phyloP scores from a whole-genome alignment of 2,329 filamentous ascomycete genomes.

The Cercospora sp. region DNA sequence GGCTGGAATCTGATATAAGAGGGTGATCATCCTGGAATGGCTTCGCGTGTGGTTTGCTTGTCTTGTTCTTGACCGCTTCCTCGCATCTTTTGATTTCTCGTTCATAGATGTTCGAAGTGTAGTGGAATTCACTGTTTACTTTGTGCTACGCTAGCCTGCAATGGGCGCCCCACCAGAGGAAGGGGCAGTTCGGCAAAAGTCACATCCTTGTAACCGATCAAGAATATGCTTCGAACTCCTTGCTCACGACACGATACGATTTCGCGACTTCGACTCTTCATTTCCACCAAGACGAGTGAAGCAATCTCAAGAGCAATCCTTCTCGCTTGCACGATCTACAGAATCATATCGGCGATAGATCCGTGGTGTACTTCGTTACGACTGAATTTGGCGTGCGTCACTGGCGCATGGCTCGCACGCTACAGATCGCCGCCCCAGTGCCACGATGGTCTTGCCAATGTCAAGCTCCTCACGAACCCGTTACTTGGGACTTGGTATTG shows the following conservation, averaged over 20 bases:
- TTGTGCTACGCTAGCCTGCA: slow-evolving; percentile 1
- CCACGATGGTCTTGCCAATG: neutral
- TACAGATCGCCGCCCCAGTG: neutral
- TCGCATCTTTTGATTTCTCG: slow-evolving; percentile 12
- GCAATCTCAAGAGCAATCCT: neutral
- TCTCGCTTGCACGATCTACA: neutral
- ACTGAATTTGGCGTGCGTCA: neutral
- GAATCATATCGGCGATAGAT: neutral
- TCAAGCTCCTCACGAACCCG: neutral
- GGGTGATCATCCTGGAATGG: slow-evolving; percentile 41
- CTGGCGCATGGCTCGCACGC: neutral
- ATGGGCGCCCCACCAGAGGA: neutral
- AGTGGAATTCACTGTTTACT: neutral
- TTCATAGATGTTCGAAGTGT: neutral
- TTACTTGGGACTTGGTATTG: neutral
- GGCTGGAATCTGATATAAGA: slow-evolving; percentile 43
- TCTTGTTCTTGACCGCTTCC: neutral
- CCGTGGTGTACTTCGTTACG: neutral
- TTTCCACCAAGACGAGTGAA: neutral
- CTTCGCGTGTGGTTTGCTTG: slow-evolving; percentile 1
- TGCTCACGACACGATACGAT: neutral
- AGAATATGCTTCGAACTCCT: neutral
- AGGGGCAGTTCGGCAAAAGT: slow-evolving; percentile 1
- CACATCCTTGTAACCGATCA: slow-evolving; percentile 5
- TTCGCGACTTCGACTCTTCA: neutral